Evolutionary conservation across 148 eudicot genomes (phyloP).

Genomic region (Tetragonia tetragonoides): DNA sequence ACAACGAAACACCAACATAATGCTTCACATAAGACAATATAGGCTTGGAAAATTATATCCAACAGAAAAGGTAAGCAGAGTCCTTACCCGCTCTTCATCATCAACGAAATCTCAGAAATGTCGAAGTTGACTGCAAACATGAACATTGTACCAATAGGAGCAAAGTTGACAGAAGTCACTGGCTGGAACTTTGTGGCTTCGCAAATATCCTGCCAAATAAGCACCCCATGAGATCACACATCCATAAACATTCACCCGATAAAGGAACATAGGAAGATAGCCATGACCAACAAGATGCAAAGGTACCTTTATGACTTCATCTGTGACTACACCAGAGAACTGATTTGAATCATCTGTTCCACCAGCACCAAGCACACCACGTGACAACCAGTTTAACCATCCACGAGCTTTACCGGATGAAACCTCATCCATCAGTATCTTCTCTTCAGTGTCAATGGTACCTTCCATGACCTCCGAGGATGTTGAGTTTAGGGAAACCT

Average conservation of each 20-base stretch:
- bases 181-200: conserved; percentile 95
- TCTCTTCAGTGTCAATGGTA: conserved; percentile 34
- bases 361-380: conserved; percentile 97
- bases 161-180: conserved; percentile 36
- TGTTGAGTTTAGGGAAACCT: conserved; percentile 58
- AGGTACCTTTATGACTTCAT: conserved; percentile 86
- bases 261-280: neutral
- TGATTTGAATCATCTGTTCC: conserved; percentile 95
- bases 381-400: conserved; percentile 96
- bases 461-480: conserved; percentile 37
- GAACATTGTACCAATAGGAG: conserved; percentile 35
- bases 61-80: neutral
- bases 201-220: conserved; percentile 73
- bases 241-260: neutral
- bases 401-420: conserved; percentile 69
- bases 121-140: conserved; percentile 57
- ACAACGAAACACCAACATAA: neutral
- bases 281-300: neutral
- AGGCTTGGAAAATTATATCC: neutral
- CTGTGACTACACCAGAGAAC: conserved; percentile 96
- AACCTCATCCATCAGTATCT: conserved; percentile 48
- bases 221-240: neutral
- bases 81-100: conserved; percentile 60
- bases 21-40: neutral
- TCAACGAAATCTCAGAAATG: conserved; percentile 48